Evolutionary conservation across 2,329 filamentous ascomycete genomes (phyloP).

Genomic region (Mycosphaerella sp.): DNA sequence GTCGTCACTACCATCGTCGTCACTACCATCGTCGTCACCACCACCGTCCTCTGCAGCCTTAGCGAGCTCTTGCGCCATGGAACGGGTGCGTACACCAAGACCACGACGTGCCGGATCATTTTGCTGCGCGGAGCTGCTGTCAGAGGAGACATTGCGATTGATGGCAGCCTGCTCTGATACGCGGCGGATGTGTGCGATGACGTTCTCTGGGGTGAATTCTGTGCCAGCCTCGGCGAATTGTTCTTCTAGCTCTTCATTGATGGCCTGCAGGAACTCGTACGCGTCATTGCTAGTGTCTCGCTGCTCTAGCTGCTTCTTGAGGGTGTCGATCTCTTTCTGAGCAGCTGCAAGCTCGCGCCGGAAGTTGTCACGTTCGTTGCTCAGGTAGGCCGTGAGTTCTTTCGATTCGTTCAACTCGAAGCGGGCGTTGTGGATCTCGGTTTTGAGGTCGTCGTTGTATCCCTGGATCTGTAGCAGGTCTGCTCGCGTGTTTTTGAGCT

Average conservation of each 20-base stretch:
- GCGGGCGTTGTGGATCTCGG: too few species aligned
- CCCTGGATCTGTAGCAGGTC: too few species aligned
- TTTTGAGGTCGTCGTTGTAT: too few species aligned
- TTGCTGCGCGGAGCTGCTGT: conserved; percentile 4
- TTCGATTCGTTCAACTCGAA: too few species aligned
- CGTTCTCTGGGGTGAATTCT: conserved; percentile 11
- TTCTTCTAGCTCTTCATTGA: conserved; percentile 6
- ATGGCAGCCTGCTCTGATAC: conserved; percentile 8
- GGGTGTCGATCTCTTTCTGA: neutral
- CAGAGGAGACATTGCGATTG: conserved; percentile 3
- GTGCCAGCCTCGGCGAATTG: conserved; percentile 5
- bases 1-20: neutral
- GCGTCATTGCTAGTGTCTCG: conserved; percentile 1
- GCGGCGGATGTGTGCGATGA: conserved; percentile 9
- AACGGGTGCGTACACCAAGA: neutral
- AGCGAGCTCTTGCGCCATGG: neutral
- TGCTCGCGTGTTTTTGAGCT: too few species aligned
- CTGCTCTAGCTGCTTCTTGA: neutral
- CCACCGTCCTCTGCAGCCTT: neutral
- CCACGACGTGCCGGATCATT: neutral
- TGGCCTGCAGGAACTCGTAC: conserved; percentile 1
- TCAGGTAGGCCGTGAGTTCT: too few species aligned
- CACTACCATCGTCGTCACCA: neutral
- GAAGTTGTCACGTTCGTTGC: neutral
- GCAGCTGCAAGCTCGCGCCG: neutral